A percentile compares a stretch with the other conserved stretches of the same genome.
These are phyloP conservation scores for Colletotrichum chlorophyti DNA, from an alignment of 2,329 filamentous ascomycete species.

Conservation along the genomic window DNA sequence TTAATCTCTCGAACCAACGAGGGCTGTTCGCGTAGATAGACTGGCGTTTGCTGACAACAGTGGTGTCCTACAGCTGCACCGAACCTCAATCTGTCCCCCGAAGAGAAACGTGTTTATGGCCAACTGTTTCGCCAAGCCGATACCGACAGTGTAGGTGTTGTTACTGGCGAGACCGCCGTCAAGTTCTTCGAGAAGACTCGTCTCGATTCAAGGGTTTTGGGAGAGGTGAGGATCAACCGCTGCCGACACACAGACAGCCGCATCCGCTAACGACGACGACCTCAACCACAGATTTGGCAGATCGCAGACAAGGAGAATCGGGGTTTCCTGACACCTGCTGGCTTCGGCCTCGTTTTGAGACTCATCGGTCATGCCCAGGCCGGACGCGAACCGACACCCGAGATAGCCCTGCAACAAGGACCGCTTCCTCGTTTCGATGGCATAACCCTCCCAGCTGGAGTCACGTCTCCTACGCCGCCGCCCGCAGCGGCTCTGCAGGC, in stretches of 20 bases:
- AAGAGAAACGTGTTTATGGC: slow-evolving; percentile 93
- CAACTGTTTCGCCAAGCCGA: slow-evolving; percentile 95
- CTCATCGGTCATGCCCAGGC: slow-evolving; percentile 96
- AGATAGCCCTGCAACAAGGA: slow-evolving; percentile 83
- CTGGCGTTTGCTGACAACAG: slow-evolving; percentile 13
- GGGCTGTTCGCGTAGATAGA: not conserved
- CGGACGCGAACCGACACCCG: slow-evolving; percentile 78
- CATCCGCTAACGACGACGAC: not conserved
- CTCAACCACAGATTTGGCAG: slow-evolving; percentile 90
- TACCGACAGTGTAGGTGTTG: slow-evolving; percentile 87
- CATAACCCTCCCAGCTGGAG: slow-evolving; percentile 48
- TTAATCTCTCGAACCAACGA: not conserved
- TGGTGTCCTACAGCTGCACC: slow-evolving; percentile 54
- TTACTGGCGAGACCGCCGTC: slow-evolving; percentile 95
- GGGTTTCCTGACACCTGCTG: slow-evolving; percentile 88
- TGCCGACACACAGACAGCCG: not conserved
- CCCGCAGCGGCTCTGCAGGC: slow-evolving; percentile 58
- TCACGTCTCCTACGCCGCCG: slow-evolving; percentile 50
- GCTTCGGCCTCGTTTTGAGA: slow-evolving; percentile 90
- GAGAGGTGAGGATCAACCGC: slow-evolving; percentile 68
- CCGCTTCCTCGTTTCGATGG: slow-evolving; percentile 95
- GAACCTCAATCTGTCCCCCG: slow-evolving; percentile 83
- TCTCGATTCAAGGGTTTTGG: slow-evolving; percentile 83
- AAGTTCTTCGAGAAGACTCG: slow-evolving; percentile 98
- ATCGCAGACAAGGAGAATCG: slow-evolving; percentile 97